These are phyloP conservation scores for Endothia cerciana DNA, from an alignment of 2,329 filamentous ascomycete species.

Conservation along the genomic window DNA sequence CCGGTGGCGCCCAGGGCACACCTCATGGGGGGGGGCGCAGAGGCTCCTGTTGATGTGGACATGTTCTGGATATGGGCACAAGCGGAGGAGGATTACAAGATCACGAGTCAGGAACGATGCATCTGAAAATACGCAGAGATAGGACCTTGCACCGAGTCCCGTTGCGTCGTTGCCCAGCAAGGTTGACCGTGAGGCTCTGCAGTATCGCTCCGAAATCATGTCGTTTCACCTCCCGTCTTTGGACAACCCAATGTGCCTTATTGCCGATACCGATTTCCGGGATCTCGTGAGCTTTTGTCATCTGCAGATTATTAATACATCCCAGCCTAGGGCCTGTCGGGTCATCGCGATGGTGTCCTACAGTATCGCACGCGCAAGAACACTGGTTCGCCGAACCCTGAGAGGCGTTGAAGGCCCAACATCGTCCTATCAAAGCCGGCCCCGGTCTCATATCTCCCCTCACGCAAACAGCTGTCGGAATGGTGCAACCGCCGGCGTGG, in stretches of 20 bases:
- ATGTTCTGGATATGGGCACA: too few relatives aligned
- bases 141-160: not conserved
- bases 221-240: not conserved
- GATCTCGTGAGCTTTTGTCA: not conserved
- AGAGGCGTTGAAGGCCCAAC: not conserved
- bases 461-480: conserved; percentile 21
- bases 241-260: not conserved
- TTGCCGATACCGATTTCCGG: not conserved
- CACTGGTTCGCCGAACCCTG: not conserved
- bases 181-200: not conserved
- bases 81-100: too few relatives aligned
- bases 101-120: too few relatives aligned
- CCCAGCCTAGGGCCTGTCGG: not conserved
- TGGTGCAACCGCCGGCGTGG: conserved; percentile 27
- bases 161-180: not conserved
- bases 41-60: too few relatives aligned
- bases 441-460: conserved; percentile 16
- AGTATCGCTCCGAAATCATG: not conserved
- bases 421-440: not conserved
- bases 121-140: not conserved
- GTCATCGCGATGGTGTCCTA: not conserved
- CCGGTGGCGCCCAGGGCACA: too few relatives aligned
- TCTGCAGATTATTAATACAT: not conserved
- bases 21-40: too few relatives aligned
- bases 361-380: not conserved